A percentile compares a stretch with the other conserved stretches of the same genome.
Conservation (phyloP, 371 early-diverging fungal genomes). For the Rhizomucor pusillus region DNA sequence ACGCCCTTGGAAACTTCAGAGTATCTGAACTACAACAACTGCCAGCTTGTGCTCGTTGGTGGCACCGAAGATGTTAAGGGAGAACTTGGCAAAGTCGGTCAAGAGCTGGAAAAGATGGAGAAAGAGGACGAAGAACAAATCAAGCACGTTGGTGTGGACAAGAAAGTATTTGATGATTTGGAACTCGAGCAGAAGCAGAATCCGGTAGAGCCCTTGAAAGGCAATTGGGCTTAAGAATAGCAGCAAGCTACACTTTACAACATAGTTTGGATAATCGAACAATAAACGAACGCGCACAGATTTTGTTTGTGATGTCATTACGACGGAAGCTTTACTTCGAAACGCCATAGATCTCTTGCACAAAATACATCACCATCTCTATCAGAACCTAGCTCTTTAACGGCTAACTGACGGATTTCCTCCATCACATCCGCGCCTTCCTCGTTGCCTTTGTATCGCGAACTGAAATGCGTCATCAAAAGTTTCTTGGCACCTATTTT, state of each 20-base stretch:
- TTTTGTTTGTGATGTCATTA: no score
- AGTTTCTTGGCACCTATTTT: constrained; percentile 38
- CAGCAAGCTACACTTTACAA: no score
- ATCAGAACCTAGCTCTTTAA: constrained; percentile 32
- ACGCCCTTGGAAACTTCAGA: constrained; percentile 28
- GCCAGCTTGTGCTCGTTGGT: constrained; percentile 40
- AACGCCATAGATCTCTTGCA: constrained; percentile 46
- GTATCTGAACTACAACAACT: constrained; percentile 30
- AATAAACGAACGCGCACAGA: no score
- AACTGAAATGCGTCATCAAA: constrained; percentile 61
- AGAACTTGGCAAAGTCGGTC: constrained; percentile 34
- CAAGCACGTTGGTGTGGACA: constrained; percentile 16
- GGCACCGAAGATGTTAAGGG: constrained; percentile 27
- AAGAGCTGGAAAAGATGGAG: constrained; percentile 25
- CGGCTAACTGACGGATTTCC: constrained; percentile 46
- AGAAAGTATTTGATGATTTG: constrained; percentile 25
- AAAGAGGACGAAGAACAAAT: constrained; percentile 23
- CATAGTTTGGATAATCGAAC: no score
- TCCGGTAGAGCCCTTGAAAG: constrained; percentile 28
- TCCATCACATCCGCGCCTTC: constrained; percentile 52
- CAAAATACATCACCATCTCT: constrained; percentile 35
- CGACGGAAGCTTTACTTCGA: constrained; percentile 21
- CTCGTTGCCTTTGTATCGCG: constrained; percentile 53
- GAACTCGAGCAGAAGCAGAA: constrained; percentile 16
- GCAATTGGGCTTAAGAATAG: constrained; percentile 28